Evolutionary conservation across 306 rosid species (phyloP).

Genomic region (Cucumis sativus): Cucumber_9930_V3 NC_026655.2:19099501-19100000

Average conservation of each 20-base stretch:
- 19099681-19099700: background rate
- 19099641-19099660: background rate
- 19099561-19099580: background rate
- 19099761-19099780: background rate
- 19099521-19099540: conserved; percentile 21
- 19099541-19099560: conserved; percentile 23
- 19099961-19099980: background rate
- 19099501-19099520: conserved; percentile 12
- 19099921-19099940: conserved; percentile 13
- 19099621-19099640: background rate
- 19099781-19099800: background rate
- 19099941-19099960: conserved; percentile 12
- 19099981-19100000: conserved; percentile 12
- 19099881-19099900: conserved; percentile 17
- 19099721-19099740: background rate
- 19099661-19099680: no score
- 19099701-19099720: background rate
- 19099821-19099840: background rate
- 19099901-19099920: conserved; percentile 9
- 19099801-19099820: background rate
- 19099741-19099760: background rate
- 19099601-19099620: conserved; percentile 16
- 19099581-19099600: conserved; percentile 8
- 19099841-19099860: conserved; percentile 23
- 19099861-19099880: conserved; percentile 8